Conservation (phyloP, 345 rosid genomes). For the Barbarea vulgaris region DNA sequence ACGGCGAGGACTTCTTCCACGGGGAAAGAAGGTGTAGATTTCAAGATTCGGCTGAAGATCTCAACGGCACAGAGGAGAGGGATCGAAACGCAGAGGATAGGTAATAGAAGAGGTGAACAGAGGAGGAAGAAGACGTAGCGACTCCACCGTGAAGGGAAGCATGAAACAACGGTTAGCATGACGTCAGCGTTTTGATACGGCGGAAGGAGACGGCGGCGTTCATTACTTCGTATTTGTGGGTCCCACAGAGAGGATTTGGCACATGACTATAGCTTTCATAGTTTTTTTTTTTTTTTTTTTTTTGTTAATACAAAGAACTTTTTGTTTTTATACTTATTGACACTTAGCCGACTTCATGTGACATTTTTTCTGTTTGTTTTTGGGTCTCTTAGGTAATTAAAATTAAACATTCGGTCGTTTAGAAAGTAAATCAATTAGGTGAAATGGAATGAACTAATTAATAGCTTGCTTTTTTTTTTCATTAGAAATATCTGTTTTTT, state of each 20-base stretch:
- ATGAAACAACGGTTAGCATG: constrained; percentile 51
- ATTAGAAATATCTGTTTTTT: not conserved
- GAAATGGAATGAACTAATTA: not conserved
- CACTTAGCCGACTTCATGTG: constrained; percentile 1
- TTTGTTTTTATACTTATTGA: not conserved
- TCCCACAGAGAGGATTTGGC: constrained; percentile 8
- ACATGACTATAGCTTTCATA: constrained; percentile 25
- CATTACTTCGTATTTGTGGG: not conserved
- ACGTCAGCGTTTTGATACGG: constrained; percentile 22
- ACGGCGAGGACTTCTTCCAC: not conserved
- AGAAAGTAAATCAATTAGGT: not conserved
- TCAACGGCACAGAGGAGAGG: constrained; percentile 57
- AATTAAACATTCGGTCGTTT: not conserved
- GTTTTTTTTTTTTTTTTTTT: not conserved
- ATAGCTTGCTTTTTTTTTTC: not conserved
- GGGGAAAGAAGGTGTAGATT: constrained; percentile 4
- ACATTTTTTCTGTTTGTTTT: not conserved
- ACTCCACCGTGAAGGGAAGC: constrained; percentile 53
- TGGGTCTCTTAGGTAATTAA: not conserved
- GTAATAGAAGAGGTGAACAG: constrained; percentile 64
- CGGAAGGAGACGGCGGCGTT: not conserved
- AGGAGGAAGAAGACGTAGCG: constrained; percentile 51
- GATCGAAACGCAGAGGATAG: constrained; percentile 53
- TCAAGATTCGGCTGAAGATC: constrained; percentile 41
- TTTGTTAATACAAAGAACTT: not conserved